A percentile compares a stretch with the other conserved stretches of the same genome.
Conservation (phyloP, 768 basidiomycete species). For the Ramaria rubella region DNA sequence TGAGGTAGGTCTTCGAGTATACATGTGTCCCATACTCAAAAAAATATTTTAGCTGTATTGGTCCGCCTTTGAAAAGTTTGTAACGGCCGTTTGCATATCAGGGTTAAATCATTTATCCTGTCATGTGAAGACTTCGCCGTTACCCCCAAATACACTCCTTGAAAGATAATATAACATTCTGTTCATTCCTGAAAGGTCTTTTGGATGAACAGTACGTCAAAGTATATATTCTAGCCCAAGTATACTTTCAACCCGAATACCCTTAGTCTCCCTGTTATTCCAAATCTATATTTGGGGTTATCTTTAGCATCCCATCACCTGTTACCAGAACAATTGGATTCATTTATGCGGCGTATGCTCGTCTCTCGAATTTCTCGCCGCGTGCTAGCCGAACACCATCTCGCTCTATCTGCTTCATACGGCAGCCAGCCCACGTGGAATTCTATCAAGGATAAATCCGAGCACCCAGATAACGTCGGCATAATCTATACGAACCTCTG, state of each 20-base stretch:
- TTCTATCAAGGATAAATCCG: slow-evolving; percentile 37
- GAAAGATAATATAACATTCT: slow-evolving; percentile 74
- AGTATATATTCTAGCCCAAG: slow-evolving; percentile 2
- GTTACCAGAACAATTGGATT: slow-evolving; percentile 69
- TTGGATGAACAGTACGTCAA: slow-evolving; percentile 68
- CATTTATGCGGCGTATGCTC: slow-evolving; percentile 88
- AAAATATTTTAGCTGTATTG: slow-evolving; percentile 83
- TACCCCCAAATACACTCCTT: slow-evolving; percentile 68
- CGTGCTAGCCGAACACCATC: slow-evolving; percentile 84
- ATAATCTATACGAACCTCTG: slow-evolving; percentile 76
- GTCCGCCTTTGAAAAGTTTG: slow-evolving; percentile 79
- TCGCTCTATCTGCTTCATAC: slow-evolving; percentile 65
- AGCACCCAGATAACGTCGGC: slow-evolving; percentile 47
- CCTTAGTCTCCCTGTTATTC: slow-evolving; percentile 65
- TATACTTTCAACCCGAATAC: slow-evolving; percentile 2
- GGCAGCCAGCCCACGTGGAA: slow-evolving; percentile 26
- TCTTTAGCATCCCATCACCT: slow-evolving; percentile 80
- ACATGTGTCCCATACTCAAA: no score
- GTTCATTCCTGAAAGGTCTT: slow-evolving; percentile 55
- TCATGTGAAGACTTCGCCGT: slow-evolving; percentile 50
- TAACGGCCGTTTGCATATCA: not conserved
- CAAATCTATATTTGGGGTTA: slow-evolving; percentile 73
- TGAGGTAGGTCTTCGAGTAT: slow-evolving; percentile 44
- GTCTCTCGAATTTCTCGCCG: slow-evolving; percentile 85
- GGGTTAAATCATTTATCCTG: not conserved